These are phyloP conservation scores for Nidula microcarpa DNA, from an alignment of 768 basidiomycete species.

Conservation along the genomic window DNA sequence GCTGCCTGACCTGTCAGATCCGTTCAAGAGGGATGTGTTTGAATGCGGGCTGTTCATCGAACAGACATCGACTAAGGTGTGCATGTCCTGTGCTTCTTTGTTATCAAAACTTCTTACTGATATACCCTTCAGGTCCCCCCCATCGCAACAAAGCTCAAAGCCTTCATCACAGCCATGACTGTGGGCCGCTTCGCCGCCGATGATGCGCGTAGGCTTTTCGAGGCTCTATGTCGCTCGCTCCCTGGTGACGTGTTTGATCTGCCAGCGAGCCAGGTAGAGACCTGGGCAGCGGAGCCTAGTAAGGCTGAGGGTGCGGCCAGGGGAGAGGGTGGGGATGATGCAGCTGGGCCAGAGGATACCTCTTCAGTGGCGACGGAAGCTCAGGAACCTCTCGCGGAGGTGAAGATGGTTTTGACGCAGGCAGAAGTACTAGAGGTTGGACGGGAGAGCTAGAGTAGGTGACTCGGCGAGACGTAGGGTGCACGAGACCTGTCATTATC, in stretches of 20 bases:
- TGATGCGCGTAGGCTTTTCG: conserved; percentile 44
- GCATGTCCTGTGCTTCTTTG: neutral
- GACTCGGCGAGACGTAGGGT: too few species aligned
- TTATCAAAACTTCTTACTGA: neutral
- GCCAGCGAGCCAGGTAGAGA: neutral
- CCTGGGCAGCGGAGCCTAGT: too few species aligned
- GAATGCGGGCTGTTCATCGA: neutral
- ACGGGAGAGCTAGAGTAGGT: too few species aligned
- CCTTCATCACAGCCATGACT: conserved; percentile 45
- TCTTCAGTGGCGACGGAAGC: too few species aligned
- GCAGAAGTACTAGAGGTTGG: too few species aligned
- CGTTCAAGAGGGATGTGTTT: neutral
- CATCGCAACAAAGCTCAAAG: conserved; percentile 35
- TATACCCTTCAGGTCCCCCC: conserved; percentile 28
- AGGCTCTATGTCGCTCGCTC: conserved; percentile 42
- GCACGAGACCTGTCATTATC: too few species aligned
- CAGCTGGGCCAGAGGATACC: too few species aligned
- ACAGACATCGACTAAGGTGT: neutral
- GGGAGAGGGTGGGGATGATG: too few species aligned
- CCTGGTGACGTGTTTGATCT: conserved; percentile 37
- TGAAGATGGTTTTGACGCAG: too few species aligned
- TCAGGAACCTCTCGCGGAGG: too few species aligned
- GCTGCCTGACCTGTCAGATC: neutral
- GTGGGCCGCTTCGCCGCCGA: conserved; percentile 46
- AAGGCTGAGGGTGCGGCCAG: too few species aligned